A percentile compares a stretch with the other conserved stretches of the same genome.
phyloP scores from a whole-genome alignment of 495 filamentous ascomycete genomes.

The Hypoxylon fragiforme region DNA sequence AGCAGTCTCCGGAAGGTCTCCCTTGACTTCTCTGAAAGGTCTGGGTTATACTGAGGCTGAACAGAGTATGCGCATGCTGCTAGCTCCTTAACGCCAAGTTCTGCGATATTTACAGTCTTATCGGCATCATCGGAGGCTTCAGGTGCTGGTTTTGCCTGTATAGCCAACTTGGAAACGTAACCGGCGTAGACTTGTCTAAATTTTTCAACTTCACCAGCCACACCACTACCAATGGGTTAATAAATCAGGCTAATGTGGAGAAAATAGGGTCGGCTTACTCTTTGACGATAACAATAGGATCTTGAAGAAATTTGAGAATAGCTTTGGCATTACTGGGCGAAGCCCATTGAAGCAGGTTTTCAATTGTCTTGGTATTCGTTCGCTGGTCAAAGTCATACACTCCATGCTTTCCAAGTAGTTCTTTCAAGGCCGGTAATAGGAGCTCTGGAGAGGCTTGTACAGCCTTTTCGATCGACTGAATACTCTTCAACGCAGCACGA shows the following conservation, averaged over 20 bases:
- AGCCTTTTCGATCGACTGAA: slow-evolving; percentile 68
- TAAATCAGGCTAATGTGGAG: background rate
- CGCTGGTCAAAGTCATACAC: slow-evolving; percentile 79
- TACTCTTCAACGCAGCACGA: slow-evolving; percentile 70
- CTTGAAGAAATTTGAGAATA: slow-evolving; percentile 47
- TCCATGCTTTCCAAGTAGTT: slow-evolving; percentile 69
- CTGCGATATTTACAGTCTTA: slow-evolving; percentile 25
- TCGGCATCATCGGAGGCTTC: slow-evolving; percentile 1
- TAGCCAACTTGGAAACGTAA: slow-evolving; percentile 51
- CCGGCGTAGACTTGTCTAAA: slow-evolving; percentile 57
- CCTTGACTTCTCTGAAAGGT: slow-evolving; percentile 61
- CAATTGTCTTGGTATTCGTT: slow-evolving; percentile 87
- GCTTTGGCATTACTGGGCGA: slow-evolving; percentile 54
- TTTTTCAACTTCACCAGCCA: slow-evolving; percentile 43
- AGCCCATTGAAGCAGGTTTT: slow-evolving; percentile 68
- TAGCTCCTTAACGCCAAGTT: slow-evolving; percentile 47
- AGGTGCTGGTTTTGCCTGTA: slow-evolving; percentile 22
- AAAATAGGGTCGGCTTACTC: slow-evolving; percentile 26
- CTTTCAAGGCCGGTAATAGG: slow-evolving; percentile 61
- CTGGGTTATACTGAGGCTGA: slow-evolving; percentile 44
- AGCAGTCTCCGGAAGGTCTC: slow-evolving; percentile 70
- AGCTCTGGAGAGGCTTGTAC: slow-evolving; percentile 65
- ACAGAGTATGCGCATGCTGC: slow-evolving; percentile 54
- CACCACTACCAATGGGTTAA: slow-evolving; percentile 25
- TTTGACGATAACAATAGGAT: slow-evolving; percentile 39